phyloP scores from a whole-genome alignment of 164 flowering plant genomes.

The Nelumbo lutea region DNA sequence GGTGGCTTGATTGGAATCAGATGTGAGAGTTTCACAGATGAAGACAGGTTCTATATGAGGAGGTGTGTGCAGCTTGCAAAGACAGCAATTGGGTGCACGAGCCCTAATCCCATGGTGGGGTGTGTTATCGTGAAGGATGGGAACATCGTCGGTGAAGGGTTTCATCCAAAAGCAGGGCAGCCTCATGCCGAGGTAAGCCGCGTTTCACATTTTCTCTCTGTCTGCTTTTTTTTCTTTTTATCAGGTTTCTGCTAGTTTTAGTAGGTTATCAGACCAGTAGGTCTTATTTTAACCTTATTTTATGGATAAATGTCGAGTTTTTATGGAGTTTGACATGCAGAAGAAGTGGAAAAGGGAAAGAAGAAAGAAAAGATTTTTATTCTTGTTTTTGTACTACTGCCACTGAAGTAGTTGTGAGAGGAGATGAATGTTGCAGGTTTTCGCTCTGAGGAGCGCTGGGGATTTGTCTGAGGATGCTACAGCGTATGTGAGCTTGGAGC shows the following conservation, averaged over 20 bases:
- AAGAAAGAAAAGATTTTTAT: neutral
- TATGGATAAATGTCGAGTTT: neutral
- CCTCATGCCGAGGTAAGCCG: slow-evolving; percentile 89
- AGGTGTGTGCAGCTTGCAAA: slow-evolving; percentile 74
- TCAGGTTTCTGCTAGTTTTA: neutral
- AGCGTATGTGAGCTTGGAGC: slow-evolving; percentile 93
- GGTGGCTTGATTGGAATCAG: slow-evolving; percentile 21
- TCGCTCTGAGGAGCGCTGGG: slow-evolving; percentile 88
- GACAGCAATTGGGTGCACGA: slow-evolving; percentile 74
- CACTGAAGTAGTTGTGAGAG: slow-evolving; percentile 11
- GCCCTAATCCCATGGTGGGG: slow-evolving; percentile 97
- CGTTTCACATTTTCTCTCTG: neutral
- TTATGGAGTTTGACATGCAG: neutral
- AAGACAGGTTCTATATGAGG: slow-evolving; percentile 67
- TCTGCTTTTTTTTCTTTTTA: neutral
- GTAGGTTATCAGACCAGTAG: neutral
- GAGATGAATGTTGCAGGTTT: slow-evolving; percentile 54
- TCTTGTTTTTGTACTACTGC: neutral
- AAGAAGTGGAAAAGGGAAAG: neutral
- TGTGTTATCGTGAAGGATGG: slow-evolving; percentile 91
- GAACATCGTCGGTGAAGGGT: slow-evolving; percentile 84
- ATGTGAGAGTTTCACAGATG: slow-evolving; percentile 23
- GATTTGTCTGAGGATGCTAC: slow-evolving; percentile 78
- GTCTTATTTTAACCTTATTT: neutral
- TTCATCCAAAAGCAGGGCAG: slow-evolving; percentile 97